Evolutionary conservation across 768 basidiomycete species (phyloP).

Genomic region (Termitomyces sp.): DNA sequence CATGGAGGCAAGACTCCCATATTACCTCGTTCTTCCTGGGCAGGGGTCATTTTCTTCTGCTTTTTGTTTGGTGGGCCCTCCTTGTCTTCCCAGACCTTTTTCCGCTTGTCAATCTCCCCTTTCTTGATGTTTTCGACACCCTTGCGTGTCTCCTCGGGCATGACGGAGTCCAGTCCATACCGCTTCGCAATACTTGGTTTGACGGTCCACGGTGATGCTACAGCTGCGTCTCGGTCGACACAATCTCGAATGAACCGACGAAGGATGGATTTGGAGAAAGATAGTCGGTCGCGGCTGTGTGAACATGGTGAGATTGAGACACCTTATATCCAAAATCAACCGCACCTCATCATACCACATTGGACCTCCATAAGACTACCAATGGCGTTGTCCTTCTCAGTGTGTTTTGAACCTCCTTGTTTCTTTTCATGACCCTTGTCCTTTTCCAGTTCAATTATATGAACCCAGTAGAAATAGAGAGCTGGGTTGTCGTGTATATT

Average conservation of each 20-base stretch:
- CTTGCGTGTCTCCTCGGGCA: slow-evolving; percentile 82
- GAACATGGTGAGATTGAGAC: not conserved
- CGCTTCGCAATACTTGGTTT: slow-evolving; percentile 80
- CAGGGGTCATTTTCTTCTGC: slow-evolving; percentile 72
- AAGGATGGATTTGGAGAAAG: slow-evolving; percentile 96
- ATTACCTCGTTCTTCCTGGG: slow-evolving; percentile 73
- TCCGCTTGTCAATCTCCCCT: slow-evolving; percentile 89
- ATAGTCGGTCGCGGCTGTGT: slow-evolving; percentile 84
- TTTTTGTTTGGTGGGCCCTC: slow-evolving; percentile 80
- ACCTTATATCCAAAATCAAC: not conserved
- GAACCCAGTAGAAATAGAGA: slow-evolving; percentile 84
- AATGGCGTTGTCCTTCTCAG: slow-evolving; percentile 57
- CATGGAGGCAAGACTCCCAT: slow-evolving; percentile 15
- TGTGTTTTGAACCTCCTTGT: slow-evolving; percentile 50
- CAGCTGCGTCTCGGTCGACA: slow-evolving; percentile 86
- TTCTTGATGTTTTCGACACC: slow-evolving; percentile 80
- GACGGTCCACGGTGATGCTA: slow-evolving; percentile 95
- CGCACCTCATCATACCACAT: slow-evolving; percentile 76
- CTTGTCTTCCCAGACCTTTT: slow-evolving; percentile 88
- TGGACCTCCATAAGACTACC: slow-evolving; percentile 84
- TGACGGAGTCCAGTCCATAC: slow-evolving; percentile 81
- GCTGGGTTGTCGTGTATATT: slow-evolving; percentile 72
- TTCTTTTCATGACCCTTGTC: slow-evolving; percentile 64
- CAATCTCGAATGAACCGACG: slow-evolving; percentile 96
- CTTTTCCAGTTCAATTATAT: slow-evolving; percentile 75